Percentiles rank a stretch among this genome's conserved stretches.
These are phyloP conservation scores for Phaffomyces opuntiae DNA, from an alignment of 805 yeast species.

Conservation along the genomic window DNA sequence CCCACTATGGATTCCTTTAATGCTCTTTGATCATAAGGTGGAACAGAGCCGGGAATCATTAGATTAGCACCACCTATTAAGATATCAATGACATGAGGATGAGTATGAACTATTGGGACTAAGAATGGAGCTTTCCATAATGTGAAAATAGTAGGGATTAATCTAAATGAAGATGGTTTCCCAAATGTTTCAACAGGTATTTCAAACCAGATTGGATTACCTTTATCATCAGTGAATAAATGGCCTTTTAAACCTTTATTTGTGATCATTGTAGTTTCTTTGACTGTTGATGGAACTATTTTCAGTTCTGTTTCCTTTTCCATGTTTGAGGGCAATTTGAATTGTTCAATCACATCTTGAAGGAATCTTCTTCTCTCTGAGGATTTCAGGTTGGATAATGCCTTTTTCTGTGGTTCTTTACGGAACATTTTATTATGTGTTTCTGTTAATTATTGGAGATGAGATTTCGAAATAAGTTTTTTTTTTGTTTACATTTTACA, in stretches of 20 bases:
- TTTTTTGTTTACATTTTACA: constrained; percentile 1
- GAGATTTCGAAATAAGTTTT: neutral
- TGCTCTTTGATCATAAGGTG: constrained; percentile 47
- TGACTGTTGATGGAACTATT: constrained; percentile 28
- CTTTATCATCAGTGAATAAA: constrained; percentile 56
- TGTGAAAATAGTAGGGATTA: constrained; percentile 67
- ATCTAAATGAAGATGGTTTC: constrained; percentile 10
- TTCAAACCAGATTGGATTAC: constrained; percentile 69
- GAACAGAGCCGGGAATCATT: constrained; percentile 65
- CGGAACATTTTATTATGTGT: constrained; percentile 39
- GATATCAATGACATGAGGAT: constrained; percentile 62
- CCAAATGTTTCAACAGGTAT: constrained; percentile 36
- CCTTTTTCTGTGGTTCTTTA: constrained; percentile 46
- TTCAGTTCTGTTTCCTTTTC: constrained; percentile 17
- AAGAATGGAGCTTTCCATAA: constrained; percentile 64
- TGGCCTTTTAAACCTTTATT: constrained; percentile 47
- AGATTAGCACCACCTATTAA: constrained; percentile 75
- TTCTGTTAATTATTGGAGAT: neutral
- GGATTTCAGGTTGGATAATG: constrained; percentile 71
- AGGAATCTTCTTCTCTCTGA: constrained; percentile 66
- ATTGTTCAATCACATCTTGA: constrained; percentile 34
- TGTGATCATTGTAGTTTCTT: constrained; percentile 58
- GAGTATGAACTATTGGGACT: constrained; percentile 65
- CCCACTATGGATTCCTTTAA: constrained; percentile 59
- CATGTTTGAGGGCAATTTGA: constrained; percentile 30